These are phyloP conservation scores for Manihot esculenta DNA, from an alignment of 441 rosid genomes.

Conservation along the genomic window DNA sequence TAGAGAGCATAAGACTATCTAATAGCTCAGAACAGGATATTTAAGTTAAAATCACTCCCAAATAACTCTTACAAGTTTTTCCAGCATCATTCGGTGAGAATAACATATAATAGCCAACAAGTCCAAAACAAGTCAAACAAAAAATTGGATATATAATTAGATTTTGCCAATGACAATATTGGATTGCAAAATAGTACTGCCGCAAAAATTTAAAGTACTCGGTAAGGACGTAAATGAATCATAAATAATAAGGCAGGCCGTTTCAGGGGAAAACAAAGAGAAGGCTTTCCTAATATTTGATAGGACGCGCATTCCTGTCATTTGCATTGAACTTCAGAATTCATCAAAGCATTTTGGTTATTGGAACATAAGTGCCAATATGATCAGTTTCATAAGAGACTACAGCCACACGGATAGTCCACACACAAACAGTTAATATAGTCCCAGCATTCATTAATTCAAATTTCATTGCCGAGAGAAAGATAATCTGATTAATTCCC, in stretches of 20 bases:
- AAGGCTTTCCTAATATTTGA: not conserved
- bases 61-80: not conserved
- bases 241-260: not conserved
- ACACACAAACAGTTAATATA: not conserved
- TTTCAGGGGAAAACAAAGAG: not conserved
- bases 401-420: conserved; percentile 16
- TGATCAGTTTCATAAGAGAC: conserved; percentile 6
- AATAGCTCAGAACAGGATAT: not conserved
- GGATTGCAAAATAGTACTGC: no score
- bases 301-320: not conserved
- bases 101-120: not conserved
- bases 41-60: not conserved
- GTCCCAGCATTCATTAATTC: conserved; percentile 11
- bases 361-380: not conserved
- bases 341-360: conserved; percentile 13
- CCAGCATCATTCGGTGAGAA: not conserved
- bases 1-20: not conserved
- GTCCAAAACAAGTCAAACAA: not conserved
- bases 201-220: no score
- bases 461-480: conserved; percentile 16
- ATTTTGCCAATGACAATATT: not conserved
- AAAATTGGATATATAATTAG: no score
- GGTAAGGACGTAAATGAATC: not conserved
- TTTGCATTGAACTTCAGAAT: not conserved
- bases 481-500: no score